Evolutionary conservation across 495 filamentous ascomycete genomes (phyloP).

Genomic region (Hapsidospora chrysogenum): DNA sequence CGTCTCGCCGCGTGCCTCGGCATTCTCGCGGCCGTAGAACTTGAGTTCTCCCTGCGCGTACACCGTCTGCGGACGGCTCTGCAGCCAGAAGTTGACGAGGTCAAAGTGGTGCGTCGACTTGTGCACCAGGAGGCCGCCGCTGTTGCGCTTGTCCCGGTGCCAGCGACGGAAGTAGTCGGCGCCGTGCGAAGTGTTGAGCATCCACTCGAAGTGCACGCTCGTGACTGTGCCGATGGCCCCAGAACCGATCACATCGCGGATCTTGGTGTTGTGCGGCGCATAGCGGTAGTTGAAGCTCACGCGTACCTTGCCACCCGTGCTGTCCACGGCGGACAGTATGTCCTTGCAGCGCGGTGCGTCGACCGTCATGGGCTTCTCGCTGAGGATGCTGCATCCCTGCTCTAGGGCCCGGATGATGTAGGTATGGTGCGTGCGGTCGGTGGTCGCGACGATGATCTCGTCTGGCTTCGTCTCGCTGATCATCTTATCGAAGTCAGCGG

Average conservation of each 20-base stretch:
- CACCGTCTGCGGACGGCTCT: slow-evolving; percentile 23
- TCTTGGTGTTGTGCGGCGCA: slow-evolving; percentile 32
- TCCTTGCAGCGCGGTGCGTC: slow-evolving; percentile 33
- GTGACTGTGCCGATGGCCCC: slow-evolving; percentile 35
- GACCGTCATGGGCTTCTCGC: slow-evolving; percentile 45
- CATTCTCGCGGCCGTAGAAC: slow-evolving; percentile 31
- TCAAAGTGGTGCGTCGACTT: slow-evolving; percentile 36
- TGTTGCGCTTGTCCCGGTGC: slow-evolving; percentile 41
- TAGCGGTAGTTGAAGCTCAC: slow-evolving; percentile 36
- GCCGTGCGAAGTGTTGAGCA: slow-evolving; percentile 41
- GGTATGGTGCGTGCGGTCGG: slow-evolving; percentile 38
- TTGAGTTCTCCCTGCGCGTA: slow-evolving; percentile 28
- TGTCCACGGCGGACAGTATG: slow-evolving; percentile 26
- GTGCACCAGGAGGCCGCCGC: slow-evolving; percentile 34
- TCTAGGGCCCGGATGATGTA: slow-evolving; percentile 39
- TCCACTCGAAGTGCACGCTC: slow-evolving; percentile 43
- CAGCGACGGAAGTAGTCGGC: slow-evolving; percentile 45
- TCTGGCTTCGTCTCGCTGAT: slow-evolving; percentile 33
- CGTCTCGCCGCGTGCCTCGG: slow-evolving; percentile 20
- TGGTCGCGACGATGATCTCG: slow-evolving; percentile 40
- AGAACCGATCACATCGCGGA: slow-evolving; percentile 27
- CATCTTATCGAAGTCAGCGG: slow-evolving; percentile 36
- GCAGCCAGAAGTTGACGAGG: slow-evolving; percentile 33
- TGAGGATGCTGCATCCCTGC: slow-evolving; percentile 37
- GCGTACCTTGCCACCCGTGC: slow-evolving; percentile 19